A percentile compares a stretch with the other conserved stretches of the same genome.
Evolutionary conservation across 2,329 filamentous ascomycete genomes (phyloP).

Genomic region (Colletotrichum sp.): DNA sequence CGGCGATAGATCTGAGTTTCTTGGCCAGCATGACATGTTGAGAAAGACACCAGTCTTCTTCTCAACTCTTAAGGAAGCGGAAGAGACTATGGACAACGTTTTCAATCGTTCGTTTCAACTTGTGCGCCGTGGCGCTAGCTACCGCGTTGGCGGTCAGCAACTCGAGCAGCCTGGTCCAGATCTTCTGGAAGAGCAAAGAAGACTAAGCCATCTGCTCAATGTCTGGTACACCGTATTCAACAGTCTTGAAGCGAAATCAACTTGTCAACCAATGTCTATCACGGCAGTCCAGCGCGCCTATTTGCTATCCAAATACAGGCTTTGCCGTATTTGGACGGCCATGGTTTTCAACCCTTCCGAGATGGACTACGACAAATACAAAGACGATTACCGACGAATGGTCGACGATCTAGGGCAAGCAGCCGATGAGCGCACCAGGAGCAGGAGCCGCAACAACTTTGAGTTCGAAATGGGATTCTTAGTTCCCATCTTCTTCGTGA

Average conservation of each 20-base stretch:
- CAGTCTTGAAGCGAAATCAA: background rate
- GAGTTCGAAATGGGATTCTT: slow-evolving; percentile 10
- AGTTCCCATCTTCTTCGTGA: background rate
- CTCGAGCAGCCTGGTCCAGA: slow-evolving; percentile 6
- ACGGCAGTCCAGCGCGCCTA: background rate
- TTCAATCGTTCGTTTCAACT: slow-evolving; percentile 31
- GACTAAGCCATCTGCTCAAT: background rate
- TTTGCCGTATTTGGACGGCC: background rate
- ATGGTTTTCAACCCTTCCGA: slow-evolving; percentile 25
- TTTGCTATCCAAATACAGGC: background rate
- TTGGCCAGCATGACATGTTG: slow-evolving; percentile 2
- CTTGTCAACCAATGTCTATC: background rate
- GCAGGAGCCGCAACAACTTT: background rate
- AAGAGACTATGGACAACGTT: slow-evolving; percentile 32
- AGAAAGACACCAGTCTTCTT: background rate
- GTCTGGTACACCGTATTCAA: slow-evolving; percentile 26
- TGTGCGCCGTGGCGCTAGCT: slow-evolving; percentile 30
- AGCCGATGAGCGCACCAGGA: background rate
- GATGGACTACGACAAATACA: slow-evolving; percentile 36
- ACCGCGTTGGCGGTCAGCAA: slow-evolving; percentile 23
- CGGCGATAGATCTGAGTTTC: background rate
- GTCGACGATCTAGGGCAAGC: slow-evolving; percentile 30
- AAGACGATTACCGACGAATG: slow-evolving; percentile 38
- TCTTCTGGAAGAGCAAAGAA: slow-evolving; percentile 9
- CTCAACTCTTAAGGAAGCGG: slow-evolving; percentile 28